Percentiles rank a stretch among this genome's conserved stretches.
Evolutionary conservation across 345 rosid species (phyloP).

Genomic region (Xanthoceras sorbifolium): DNA sequence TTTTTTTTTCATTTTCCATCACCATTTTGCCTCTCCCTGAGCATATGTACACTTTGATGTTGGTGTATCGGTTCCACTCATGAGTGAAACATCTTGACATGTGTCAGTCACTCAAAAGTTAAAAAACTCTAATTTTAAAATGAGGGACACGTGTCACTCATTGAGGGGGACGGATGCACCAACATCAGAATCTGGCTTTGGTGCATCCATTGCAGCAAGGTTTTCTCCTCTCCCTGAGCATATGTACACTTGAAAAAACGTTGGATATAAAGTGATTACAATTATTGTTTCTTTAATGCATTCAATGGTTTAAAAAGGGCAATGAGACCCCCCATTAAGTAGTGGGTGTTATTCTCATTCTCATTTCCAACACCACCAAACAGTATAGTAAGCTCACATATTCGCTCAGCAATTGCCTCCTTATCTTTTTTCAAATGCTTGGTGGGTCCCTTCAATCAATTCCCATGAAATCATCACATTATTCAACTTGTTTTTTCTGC

Average conservation of each 20-base stretch:
- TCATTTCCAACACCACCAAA: slow-evolving; percentile 31
- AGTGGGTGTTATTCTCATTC: slow-evolving; percentile 83
- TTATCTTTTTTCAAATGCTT: slow-evolving; percentile 33
- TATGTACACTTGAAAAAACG: background rate
- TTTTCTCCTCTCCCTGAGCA: background rate
- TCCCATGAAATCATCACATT: slow-evolving; percentile 23
- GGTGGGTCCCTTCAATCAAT: slow-evolving; percentile 58
- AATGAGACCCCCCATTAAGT: slow-evolving; percentile 30
- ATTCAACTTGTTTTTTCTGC: slow-evolving; percentile 32
- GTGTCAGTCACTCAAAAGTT: too few relatives aligned
- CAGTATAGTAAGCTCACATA: background rate
- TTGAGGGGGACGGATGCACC: too few relatives aligned
- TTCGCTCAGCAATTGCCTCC: slow-evolving; percentile 23
- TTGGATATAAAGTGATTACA: slow-evolving; percentile 15
- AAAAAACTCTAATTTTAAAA: too few relatives aligned
- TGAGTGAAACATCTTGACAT: too few relatives aligned
- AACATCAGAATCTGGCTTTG: too few relatives aligned
- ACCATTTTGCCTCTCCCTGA: too few relatives aligned
- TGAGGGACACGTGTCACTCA: too few relatives aligned
- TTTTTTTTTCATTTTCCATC: too few relatives aligned
- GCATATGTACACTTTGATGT: too few relatives aligned
- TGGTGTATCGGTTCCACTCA: too few relatives aligned
- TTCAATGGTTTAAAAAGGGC: slow-evolving; percentile 26
- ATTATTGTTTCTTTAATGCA: slow-evolving; percentile 18
- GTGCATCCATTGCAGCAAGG: too few relatives aligned